Base-by-base conservation (phyloP, 768 basidiomycete genomes). In the Cystofilobasidium bisporidii region DNA sequence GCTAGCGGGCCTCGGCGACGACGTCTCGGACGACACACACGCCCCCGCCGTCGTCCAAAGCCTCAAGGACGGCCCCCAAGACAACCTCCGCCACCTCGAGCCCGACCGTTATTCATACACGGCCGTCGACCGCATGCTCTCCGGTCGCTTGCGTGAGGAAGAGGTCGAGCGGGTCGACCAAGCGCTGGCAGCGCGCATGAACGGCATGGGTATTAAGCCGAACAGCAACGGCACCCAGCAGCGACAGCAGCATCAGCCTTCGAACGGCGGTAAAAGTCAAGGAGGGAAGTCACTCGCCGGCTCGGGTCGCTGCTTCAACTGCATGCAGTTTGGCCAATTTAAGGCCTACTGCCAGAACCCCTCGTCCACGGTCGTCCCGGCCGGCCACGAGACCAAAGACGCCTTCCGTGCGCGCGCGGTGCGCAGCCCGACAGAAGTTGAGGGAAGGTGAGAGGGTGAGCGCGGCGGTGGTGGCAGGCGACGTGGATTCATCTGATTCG, bases 371-470 rank as follows among this genome's bases (percentile, higher is more conserved):
- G 38, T 10, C 6, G 38, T 60, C 33, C 33, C 58, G 24, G 14
- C 33, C 24, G 58, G 58, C 6, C 58, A 60, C 40, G 58, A 60
- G 58, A 38, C 58, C 58, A 55, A 55, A 24, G 50, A 55, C 50
- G 50, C 50, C 50, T 55, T 26, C 50, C 50, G 50, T 26, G n/a
- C 50, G 24, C 11, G 50, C 50, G n/a, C 24, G 50, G 50, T n/a
- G n/a, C n/a, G n/a, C n/a, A n/a, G n/a, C n/a, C n/a, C n/a, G n/a
- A n/a, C 50, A 55, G 30, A 32, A 55, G 9, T 6, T 3, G 6
- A 9, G 50, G 50, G 50, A 55, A 24, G 50, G 9, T 26, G 50
- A 6, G 50, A 55, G 18, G 50, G 9, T 55, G n/a, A n/a, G n/a
- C n/a, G n/a, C n/a, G n/a, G n/a, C n/a, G 6, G 24, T 55, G 6